These are phyloP conservation scores for Talaromyces stipitatus DNA, from an alignment of 495 filamentous ascomycete genomes.

Conservation along the genomic window DNA sequence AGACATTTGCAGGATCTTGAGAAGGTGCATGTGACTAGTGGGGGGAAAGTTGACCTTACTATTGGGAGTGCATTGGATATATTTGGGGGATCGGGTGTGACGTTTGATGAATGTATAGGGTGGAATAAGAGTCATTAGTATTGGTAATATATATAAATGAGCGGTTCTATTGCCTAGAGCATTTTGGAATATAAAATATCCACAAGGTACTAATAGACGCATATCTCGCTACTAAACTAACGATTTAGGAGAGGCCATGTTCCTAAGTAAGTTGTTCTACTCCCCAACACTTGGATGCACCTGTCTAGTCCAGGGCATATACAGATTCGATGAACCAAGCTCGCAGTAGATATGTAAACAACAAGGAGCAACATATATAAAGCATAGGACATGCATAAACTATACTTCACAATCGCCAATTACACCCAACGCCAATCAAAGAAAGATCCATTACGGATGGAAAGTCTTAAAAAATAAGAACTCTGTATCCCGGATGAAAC, in stretches of 20 bases:
- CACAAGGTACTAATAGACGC: too few relatives aligned
- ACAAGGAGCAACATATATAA: not conserved
- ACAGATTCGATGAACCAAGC: not conserved
- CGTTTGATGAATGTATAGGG: conserved; percentile 75
- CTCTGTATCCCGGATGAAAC: not conserved
- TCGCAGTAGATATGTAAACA: not conserved
- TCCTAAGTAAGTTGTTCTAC: too few relatives aligned
- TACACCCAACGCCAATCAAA: conserved; percentile 1
- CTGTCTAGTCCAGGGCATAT: too few relatives aligned
- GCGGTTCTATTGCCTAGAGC: not conserved
- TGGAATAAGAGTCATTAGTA: conserved; percentile 57
- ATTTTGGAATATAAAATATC: not conserved
- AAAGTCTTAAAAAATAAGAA: not conserved
- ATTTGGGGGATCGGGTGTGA: conserved; percentile 82
- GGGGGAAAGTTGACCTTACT: conserved; percentile 81
- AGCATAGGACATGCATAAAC: not conserved
- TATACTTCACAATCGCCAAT: not conserved
- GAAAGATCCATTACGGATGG: not conserved
- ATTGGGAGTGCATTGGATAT: conserved; percentile 95
- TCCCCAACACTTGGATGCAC: too few relatives aligned
- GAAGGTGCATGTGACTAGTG: conserved; percentile 65
- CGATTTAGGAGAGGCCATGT: too few relatives aligned
- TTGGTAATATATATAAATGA: not conserved
- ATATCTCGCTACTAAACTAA: too few relatives aligned
- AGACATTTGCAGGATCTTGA: conserved; percentile 72